Base-by-base conservation (phyloP, 73 alveolate genomes). In the Effrenium voratum region DNA sequence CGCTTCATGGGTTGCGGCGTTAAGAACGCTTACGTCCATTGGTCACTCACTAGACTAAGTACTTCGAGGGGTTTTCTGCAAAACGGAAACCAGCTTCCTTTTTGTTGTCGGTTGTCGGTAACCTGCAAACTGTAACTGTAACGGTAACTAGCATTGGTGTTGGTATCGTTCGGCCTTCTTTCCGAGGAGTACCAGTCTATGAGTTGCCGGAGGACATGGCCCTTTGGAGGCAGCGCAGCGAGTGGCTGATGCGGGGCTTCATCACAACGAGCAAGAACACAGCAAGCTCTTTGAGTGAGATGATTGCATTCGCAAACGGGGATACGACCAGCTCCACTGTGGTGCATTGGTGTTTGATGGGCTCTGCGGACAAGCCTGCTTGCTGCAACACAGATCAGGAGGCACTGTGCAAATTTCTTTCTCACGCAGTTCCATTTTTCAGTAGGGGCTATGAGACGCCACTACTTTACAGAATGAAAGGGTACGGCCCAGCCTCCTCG, bases 331-430 rank as follows among this genome's bases (percentile, higher is more conserved):
- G 3, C 30, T 38, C 68, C 1, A 30, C n/a, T 12, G 55, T 52
- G 10, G 34, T 57, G 13, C 93, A 83, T 34, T 83, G 68, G 68
- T 83, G 93, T 44, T 49, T 49, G 93, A 13, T 8, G 57, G 93
- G 77, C 12, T 59, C 60, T 5, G 45, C 40, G 3, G 57, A 16
- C 19, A 4, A 57, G 24, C 76, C 93, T 1, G 41, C 77, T 15
- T 83, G 93, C 19, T 83, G 93, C 46, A 3, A 47, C 32, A 13
- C 79, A 6, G 93, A 83, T 26, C 79, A 83, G 28, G 93, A 83
- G 40, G 41, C 57, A 6, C 63, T n/a, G 79, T n/a, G 52, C 79
- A 83, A 83, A 63, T 83, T 83, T 30, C 40, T 83, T 2, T 47
- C 93, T 15, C 75, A 47, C 24, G 57, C 55, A 38, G 55, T 83